A percentile compares a stretch with the other conserved stretches of the same genome.
phyloP scores from a whole-genome alignment of 2,329 filamentous ascomycete species.

The Aspergillus fructus region DNA sequence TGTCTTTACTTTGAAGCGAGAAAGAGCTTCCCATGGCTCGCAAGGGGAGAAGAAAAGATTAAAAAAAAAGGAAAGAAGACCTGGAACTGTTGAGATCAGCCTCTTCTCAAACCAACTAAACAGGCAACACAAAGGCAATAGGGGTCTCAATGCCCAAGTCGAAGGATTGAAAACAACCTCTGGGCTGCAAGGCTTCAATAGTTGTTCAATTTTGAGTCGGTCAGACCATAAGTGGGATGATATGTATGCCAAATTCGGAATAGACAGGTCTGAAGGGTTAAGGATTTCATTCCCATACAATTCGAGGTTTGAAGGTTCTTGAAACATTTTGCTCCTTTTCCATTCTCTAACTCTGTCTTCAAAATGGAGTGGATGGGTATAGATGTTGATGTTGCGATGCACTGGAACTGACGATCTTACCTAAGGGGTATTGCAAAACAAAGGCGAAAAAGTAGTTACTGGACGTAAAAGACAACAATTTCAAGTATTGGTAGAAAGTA shows the following conservation, averaged over 20 bases:
- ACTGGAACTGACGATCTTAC: slow-evolving; percentile 6
- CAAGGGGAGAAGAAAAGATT: not conserved
- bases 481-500: not conserved
- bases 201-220: not conserved
- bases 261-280: not conserved
- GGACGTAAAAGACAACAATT: not conserved
- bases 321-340: not conserved
- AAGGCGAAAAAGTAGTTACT: not conserved
- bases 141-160: not conserved
- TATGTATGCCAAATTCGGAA: not conserved
- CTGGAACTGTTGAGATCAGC: slow-evolving; percentile 14
- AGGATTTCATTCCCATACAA: not conserved
- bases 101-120: slow-evolving; percentile 11
- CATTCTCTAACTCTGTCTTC: not conserved
- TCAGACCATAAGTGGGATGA: not conserved
- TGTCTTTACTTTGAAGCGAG: slow-evolving; percentile 32
- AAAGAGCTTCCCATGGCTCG: slow-evolving; percentile 38
- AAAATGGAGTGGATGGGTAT: not conserved
- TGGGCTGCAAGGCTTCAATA: not conserved
- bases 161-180: not conserved
- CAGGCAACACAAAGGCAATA: slow-evolving; percentile 1
- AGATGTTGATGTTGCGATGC: not conserved
- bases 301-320: not conserved
- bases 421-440: not conserved
- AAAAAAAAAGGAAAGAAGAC: not conserved